Percentiles rank a stretch among this genome's conserved stretches.
These are phyloP conservation scores for Cyberlindnera xylosilytica DNA, from an alignment of 805 yeast genomes.

Conservation along the genomic window DNA sequence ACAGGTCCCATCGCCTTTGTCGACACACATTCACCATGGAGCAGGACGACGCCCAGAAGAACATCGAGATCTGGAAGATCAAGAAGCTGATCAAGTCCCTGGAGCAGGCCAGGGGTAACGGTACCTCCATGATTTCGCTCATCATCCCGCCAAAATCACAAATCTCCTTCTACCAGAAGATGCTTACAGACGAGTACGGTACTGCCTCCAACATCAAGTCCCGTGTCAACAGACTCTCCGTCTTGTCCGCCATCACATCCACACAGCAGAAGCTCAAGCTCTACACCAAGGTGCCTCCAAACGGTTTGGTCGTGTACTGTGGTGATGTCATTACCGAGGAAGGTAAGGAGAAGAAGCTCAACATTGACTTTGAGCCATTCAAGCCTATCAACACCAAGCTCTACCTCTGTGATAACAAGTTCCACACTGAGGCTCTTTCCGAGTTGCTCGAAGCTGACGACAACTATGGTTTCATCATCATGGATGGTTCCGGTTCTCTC, in stretches of 20 bases:
- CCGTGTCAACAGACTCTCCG: constrained; percentile 94
- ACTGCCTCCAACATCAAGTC: constrained; percentile 98
- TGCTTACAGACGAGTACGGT: constrained; percentile 97
- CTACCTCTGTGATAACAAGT: constrained; percentile 95
- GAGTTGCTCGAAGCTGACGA: constrained; percentile 95
- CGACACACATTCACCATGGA: constrained; percentile 24
- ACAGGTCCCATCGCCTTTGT: no score
- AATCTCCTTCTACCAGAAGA: constrained; percentile 79
- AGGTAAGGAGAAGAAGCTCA: constrained; percentile 95
- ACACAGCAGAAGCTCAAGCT: constrained; percentile 95
- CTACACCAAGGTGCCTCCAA: constrained; percentile 85
- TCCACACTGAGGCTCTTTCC: constrained; percentile 94
- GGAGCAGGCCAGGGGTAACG: constrained; percentile 94
- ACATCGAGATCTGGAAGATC: constrained; percentile 98
- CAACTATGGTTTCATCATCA: constrained; percentile 93
- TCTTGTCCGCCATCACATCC: constrained; percentile 93
- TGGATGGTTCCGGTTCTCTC: constrained; percentile 99
- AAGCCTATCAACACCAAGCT: constrained; percentile 97
- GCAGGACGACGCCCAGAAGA: constrained; percentile 82
- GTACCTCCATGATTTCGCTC: constrained; percentile 97
- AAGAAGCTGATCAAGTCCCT: constrained; percentile 87
- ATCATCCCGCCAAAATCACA: constrained; percentile 96
- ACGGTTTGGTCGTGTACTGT: constrained; percentile 95
- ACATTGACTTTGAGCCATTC: constrained; percentile 97
- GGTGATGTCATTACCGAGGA: constrained; percentile 97